A percentile compares a stretch with the other conserved stretches of the same genome.
Evolutionary conservation across 2,329 filamentous ascomycete genomes (phyloP).

Genomic region (Curvularia eragrostidis): DNA sequence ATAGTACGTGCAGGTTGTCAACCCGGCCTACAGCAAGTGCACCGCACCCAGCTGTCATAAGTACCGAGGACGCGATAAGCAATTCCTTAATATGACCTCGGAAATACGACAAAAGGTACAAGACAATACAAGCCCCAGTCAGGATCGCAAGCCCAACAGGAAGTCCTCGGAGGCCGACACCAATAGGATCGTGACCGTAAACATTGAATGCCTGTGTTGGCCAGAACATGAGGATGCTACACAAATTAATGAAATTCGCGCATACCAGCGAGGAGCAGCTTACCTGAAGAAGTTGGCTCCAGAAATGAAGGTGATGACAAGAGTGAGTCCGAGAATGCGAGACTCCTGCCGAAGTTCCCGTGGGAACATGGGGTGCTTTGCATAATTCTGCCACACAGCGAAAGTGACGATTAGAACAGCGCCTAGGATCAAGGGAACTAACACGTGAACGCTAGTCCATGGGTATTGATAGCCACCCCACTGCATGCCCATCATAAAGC

Average conservation of each 20-base stretch:
- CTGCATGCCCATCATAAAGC: slow-evolving; percentile 41
- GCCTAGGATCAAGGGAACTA: slow-evolving; percentile 62
- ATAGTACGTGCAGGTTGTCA: slow-evolving; percentile 64
- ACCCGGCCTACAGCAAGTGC: slow-evolving; percentile 58
- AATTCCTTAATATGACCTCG: slow-evolving; percentile 66
- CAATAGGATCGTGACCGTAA: slow-evolving; percentile 63
- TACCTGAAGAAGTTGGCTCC: slow-evolving; percentile 45
- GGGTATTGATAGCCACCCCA: slow-evolving; percentile 62
- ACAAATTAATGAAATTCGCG: no score
- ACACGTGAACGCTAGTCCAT: slow-evolving; percentile 63
- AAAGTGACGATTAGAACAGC: slow-evolving; percentile 54
- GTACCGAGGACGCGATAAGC: slow-evolving; percentile 63
- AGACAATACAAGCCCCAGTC: slow-evolving; percentile 65
- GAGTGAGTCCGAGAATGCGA: slow-evolving; percentile 36
- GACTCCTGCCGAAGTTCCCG: slow-evolving; percentile 34
- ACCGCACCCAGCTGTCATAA: slow-evolving; percentile 73
- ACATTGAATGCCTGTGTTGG: slow-evolving; percentile 43
- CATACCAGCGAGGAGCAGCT: no score
- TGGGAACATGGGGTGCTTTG: slow-evolving; percentile 54
- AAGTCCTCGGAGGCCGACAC: slow-evolving; percentile 67
- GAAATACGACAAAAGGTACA: slow-evolving; percentile 64
- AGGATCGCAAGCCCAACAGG: slow-evolving; percentile 70
- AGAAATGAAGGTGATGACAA: slow-evolving; percentile 44
- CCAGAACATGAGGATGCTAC: slow-evolving; percentile 46
- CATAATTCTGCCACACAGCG: slow-evolving; percentile 54